Evolutionary conservation across 768 basidiomycete genomes (phyloP), one percentile per base, ranked within the genome.

Genomic region (Mycena rosella): DNA sequence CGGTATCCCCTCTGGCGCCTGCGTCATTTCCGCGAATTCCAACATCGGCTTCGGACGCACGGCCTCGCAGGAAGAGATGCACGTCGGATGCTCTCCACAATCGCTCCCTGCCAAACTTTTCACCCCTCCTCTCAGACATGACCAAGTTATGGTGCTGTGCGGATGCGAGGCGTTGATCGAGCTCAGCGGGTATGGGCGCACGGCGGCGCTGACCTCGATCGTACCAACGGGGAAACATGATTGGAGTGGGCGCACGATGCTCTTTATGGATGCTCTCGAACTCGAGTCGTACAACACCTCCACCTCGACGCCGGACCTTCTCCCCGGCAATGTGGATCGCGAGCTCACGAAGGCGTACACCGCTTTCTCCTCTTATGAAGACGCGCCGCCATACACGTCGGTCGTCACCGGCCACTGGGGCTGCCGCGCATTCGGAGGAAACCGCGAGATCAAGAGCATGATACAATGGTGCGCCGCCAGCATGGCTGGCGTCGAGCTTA

Each of bases 331-430:
- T 27, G 42, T 71, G 7, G 65, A 70, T 20, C 60, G 69, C 27
- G 65, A 71, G 57, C 49, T 71, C 32, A 58, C 51, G 0, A 71
- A 71, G 57, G 69, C 69, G 5, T 67, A 63, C 42, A 65, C 60
- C 4, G 68, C 64, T 22, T 70, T 70, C 42, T 51, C 60, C 8
- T 61, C 64, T 14, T 57, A 52, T 24, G 53, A 5, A 6, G 52
- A 42, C 5, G 45, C 10, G 9, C 26, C 52, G 8, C 63, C 63
- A 18, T 70, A 70, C 47, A 55, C 52, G 10, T 55, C 57, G 27
- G 45, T 70, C 22, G 60, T 69, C 17, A 69, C 71, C 8, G 71
- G 68, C 0, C 68, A 72, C 54, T 72, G 71, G 71, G 71, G 71
- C 29, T 72, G 71, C 60, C 36, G 71, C 26, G 67, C 71, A 1